Percentiles rank a stretch among this genome's conserved stretches.
These are phyloP conservation scores for Leccinum uliginosum DNA, from an alignment of 768 basidiomycete species.

Conservation along the genomic window DNA sequence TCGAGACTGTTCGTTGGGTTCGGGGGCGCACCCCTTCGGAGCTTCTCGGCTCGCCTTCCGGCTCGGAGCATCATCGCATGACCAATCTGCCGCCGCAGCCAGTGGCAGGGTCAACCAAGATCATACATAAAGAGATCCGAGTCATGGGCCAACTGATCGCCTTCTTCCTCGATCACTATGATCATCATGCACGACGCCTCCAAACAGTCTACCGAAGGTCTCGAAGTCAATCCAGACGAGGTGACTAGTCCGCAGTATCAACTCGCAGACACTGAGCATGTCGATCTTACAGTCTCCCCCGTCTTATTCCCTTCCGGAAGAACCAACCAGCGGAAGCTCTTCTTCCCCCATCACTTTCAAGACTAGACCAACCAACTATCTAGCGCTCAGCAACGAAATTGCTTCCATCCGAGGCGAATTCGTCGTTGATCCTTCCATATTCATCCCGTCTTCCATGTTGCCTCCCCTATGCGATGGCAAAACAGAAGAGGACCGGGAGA, in stretches of 20 bases:
- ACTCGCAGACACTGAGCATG: background rate
- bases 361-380: constrained; percentile 26
- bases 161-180: constrained; percentile 5
- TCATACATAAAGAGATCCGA: background rate
- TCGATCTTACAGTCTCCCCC: constrained; percentile 20
- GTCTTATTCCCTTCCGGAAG: constrained; percentile 11
- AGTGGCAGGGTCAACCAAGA: background rate
- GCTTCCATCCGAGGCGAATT: constrained; percentile 29
- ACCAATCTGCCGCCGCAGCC: no score
- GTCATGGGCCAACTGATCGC: background rate
- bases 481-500: constrained; percentile 37
- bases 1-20: no score
- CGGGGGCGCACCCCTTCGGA: no score
- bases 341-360: constrained; percentile 13
- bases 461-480: constrained; percentile 35
- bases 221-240: background rate
- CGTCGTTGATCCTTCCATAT: constrained; percentile 40
- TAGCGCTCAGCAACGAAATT: constrained; percentile 9
- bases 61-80: no score
- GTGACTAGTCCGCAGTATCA: background rate
- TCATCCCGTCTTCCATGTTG: constrained; percentile 36
- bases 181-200: background rate
- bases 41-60: no score
- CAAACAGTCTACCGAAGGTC: background rate
- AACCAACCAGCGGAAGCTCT: background rate